These are phyloP conservation scores for Clavaria fumosa DNA, from an alignment of 768 basidiomycete species.

Conservation along the genomic window DNA sequence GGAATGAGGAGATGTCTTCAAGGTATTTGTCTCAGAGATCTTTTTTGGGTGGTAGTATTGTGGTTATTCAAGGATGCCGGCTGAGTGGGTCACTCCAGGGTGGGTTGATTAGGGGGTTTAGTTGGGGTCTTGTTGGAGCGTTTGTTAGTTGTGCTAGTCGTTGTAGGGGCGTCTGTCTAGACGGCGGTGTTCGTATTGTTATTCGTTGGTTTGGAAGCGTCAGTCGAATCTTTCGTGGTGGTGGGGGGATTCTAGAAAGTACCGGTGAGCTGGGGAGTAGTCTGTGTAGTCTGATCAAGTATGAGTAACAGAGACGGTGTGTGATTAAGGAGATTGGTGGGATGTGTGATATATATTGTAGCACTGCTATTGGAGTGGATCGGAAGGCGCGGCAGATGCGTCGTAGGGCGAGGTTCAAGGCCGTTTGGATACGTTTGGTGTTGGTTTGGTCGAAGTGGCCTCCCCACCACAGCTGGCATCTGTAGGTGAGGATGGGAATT, in stretches of 20 bases:
- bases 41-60: no score
- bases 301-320: neutral
- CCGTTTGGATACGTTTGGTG: neutral
- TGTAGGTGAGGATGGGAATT: slow-evolving; percentile 21
- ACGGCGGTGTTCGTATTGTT: no score
- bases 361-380: no score
- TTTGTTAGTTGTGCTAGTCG: neutral
- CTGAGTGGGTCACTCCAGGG: neutral
- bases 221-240: no score
- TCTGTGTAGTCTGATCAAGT: no score
- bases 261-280: neutral
- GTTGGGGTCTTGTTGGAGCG: neutral
- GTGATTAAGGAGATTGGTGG: neutral
- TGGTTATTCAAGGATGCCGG: neutral
- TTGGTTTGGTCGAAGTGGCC: slow-evolving; percentile 7
- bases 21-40: no score
- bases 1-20: neutral
- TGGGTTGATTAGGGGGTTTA: neutral
- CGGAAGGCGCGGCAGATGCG: no score
- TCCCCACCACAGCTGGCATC: slow-evolving; percentile 20
- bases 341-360: neutral
- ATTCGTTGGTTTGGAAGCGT: no score
- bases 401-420: neutral
- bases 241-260: neutral
- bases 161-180: no score